Evolutionary conservation across 164 flowering plant genomes (phyloP).

Genomic region (Brasenia schreberi): DNA sequence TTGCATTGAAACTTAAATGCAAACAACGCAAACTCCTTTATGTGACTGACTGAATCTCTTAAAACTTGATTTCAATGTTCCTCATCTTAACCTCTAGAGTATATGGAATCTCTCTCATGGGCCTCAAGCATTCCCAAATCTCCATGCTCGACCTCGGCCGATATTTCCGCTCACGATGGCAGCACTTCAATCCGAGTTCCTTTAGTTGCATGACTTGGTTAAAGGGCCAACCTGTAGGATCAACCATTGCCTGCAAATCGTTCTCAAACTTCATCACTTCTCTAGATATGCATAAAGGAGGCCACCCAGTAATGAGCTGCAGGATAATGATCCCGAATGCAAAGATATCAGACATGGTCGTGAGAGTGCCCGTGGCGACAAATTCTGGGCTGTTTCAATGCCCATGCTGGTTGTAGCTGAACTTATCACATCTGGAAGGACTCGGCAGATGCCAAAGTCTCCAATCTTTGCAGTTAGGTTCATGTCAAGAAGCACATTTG

Average conservation of each 20-base stretch:
- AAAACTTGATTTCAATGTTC: too few species aligned
- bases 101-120: neutral
- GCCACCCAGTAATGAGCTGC: conserved; percentile 45
- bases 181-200: conserved; percentile 29
- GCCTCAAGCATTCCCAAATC: conserved; percentile 13
- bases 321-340: conserved; percentile 41
- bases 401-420: conserved; percentile 7
- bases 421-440: conserved; percentile 7
- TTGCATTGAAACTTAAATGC: too few species aligned
- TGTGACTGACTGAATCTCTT: too few species aligned
- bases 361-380: conserved; percentile 7
- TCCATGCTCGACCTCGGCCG: conserved; percentile 7
- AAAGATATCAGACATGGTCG: conserved; percentile 18
- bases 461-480: conserved; percentile 38
- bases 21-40: too few species aligned
- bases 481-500: conserved; percentile 45
- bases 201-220: conserved; percentile 37
- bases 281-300: conserved; percentile 24
- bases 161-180: conserved; percentile 6
- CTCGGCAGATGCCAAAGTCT: conserved; percentile 30
- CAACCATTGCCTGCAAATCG: conserved; percentile 18
- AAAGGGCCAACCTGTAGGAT: conserved; percentile 43
- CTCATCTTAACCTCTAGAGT: too few species aligned
- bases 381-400: conserved; percentile 56
- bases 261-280: conserved; percentile 11